Evolutionary conservation across 2,329 filamentous ascomycete species (phyloP), one percentile per base, ranked within the genome.

Genomic region (Grosmannia serpens): DNA sequence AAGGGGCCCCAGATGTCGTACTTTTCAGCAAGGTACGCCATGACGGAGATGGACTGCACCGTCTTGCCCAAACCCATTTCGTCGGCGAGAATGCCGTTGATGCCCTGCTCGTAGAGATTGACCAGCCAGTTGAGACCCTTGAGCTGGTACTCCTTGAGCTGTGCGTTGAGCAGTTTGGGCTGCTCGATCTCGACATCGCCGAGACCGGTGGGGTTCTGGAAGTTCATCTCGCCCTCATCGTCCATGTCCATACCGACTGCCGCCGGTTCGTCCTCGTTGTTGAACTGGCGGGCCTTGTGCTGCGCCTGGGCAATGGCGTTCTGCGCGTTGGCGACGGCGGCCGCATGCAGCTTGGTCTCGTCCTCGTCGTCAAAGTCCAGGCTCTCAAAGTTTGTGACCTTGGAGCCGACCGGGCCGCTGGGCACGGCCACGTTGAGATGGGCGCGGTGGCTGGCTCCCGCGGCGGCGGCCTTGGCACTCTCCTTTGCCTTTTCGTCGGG

Each of bases 1-100:
- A 96, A 97, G 0, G 94, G 94, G 9, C 94, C 94, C 94, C 92
- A 97, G 65, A 97, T 95, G 69, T 96, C 91, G 77, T 99, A 91
- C 67, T 91, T 88, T 75, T 99, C 92, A 2, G 94, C 94, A 35
- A 99, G 85, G 69, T 99, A 97, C 1, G 91, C 91, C 94, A 99
- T 97, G 70, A 99, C 92, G 0, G 94, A 97, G 62, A 99, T 99
- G 26, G 92, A 97, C 75, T 99, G 94, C 7, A 99, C 90, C 24
- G 94, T 99, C 75, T 99, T 99, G 71, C 94, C 94, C 27, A 99
- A 88, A 84, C 94, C 94, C 94, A 99, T 99, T 75, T 99, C 94
- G 70, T 99, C 94, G 64, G 94, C 94, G 63, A 99, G 78, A 67
- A 99, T 99, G 73, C 92, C 92, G 75, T 97, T 97, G 87, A 99